phyloP scores from a whole-genome alignment of 768 basidiomycete genomes.

The Suillus luteus region DNA sequence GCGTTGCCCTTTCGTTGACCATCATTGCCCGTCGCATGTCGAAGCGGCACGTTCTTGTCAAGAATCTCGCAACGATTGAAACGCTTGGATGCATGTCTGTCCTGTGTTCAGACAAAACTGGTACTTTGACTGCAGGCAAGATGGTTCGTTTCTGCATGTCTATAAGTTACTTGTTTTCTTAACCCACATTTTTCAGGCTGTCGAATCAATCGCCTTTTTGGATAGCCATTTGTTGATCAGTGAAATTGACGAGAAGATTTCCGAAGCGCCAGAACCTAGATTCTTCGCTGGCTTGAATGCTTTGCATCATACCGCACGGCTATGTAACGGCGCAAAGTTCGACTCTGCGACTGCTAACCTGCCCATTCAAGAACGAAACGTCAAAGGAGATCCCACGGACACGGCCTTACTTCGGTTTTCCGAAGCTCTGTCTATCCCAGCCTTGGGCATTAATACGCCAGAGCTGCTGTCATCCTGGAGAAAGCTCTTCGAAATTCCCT shows the following conservation, averaged over 20 bases:
- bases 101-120: conserved; percentile 57
- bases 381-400: conserved; percentile 55
- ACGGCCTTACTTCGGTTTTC: conserved; percentile 54
- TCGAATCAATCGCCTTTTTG: conserved; percentile 43
- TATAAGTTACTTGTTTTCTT: neutral
- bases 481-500: conserved; percentile 41
- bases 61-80: conserved; percentile 55
- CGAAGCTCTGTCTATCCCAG: conserved; percentile 32
- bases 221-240: conserved; percentile 26
- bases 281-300: conserved; percentile 28
- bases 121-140: conserved; percentile 50
- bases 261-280: conserved; percentile 13
- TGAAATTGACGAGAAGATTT: conserved; percentile 23
- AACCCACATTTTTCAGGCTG: conserved; percentile 29
- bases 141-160: conserved; percentile 37
- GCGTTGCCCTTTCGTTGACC: conserved; percentile 54
- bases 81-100: conserved; percentile 54
- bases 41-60: conserved; percentile 47
- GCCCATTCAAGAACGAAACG: conserved; percentile 35
- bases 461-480: conserved; percentile 24
- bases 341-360: conserved; percentile 32
- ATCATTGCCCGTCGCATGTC: conserved; percentile 51
- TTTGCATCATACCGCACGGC: conserved; percentile 44
- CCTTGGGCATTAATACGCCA: conserved; percentile 24
- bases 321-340: conserved; percentile 62